Evolutionary conservation across 768 basidiomycete genomes (phyloP).

Genomic region (Boletales sp.): DNA sequence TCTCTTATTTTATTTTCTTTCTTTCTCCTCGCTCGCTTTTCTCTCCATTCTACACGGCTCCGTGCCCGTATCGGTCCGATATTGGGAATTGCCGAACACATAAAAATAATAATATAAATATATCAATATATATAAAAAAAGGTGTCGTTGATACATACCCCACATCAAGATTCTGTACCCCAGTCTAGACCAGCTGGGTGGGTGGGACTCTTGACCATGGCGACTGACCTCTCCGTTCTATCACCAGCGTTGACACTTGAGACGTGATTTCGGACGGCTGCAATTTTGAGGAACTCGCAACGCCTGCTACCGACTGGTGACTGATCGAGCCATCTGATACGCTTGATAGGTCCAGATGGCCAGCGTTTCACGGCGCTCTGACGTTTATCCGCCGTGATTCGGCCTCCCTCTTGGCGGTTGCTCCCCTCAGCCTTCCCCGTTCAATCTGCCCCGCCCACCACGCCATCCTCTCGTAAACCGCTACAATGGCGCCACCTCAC

Average conservation of each 20-base stretch:
- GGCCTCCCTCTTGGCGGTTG: too few relatives aligned
- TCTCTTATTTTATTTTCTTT: not conserved
- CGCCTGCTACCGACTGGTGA: too few relatives aligned
- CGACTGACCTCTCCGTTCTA: too few relatives aligned
- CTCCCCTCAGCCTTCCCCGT: not conserved
- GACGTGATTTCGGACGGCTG: too few relatives aligned
- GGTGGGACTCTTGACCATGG: too few relatives aligned
- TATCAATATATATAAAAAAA: not conserved
- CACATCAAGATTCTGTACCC: conserved; percentile 25
- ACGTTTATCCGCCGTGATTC: conserved; percentile 15
- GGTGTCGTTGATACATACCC: conserved; percentile 12
- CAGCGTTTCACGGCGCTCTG: conserved; percentile 22
- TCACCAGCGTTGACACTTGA: too few relatives aligned
- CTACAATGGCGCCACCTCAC: too few relatives aligned
- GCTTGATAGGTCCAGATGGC: conserved; percentile 21
- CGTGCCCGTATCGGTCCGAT: conserved; percentile 26
- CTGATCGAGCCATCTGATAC: conserved; percentile 20
- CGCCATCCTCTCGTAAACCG: not conserved
- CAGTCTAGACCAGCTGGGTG: conserved; percentile 14
- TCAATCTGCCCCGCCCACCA: not conserved
- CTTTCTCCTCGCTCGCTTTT: not conserved
- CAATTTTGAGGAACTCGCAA: too few relatives aligned
- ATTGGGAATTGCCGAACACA: not conserved
- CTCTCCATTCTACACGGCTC: conserved; percentile 15
- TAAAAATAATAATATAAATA: not conserved